Conservation (phyloP, 305 asterid genomes). For the Fraxinus paxiana region DNA sequence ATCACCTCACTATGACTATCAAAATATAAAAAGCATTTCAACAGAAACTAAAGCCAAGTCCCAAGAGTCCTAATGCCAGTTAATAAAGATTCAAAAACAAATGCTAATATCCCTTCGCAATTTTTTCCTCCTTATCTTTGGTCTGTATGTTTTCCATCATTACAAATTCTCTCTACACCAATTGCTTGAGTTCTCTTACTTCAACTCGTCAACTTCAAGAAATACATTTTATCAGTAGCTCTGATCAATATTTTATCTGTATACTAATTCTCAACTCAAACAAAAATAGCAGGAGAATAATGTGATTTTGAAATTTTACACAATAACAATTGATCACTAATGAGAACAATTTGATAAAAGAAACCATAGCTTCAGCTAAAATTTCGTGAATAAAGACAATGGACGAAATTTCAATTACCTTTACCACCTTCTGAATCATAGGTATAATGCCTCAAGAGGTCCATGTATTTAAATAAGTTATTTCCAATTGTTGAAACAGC, state of each 20-base stretch:
- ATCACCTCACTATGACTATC: neutral
- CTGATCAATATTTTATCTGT: neutral
- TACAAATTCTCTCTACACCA: neutral
- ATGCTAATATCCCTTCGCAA: neutral
- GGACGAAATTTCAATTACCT: neutral
- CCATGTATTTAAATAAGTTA: conserved; percentile 69
- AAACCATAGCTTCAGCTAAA: neutral
- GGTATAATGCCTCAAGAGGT: conserved; percentile 44
- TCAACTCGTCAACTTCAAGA: neutral
- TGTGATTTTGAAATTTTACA: neutral
- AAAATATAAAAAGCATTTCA: neutral
- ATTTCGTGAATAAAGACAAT: neutral
- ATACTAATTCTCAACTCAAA: neutral
- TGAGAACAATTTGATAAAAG: neutral
- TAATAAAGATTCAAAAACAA: neutral
- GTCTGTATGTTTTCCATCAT: neutral
- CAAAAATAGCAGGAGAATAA: neutral
- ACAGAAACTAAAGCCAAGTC: neutral
- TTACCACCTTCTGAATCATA: neutral
- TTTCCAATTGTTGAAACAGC: conserved; percentile 76
- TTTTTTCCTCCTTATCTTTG: neutral
- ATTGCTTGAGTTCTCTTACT: neutral
- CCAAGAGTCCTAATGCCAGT: neutral
- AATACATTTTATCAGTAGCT: neutral
- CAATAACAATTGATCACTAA: neutral